Evolutionary conservation across 345 rosid species (phyloP).

Genomic region (Salix caprea): DNA sequence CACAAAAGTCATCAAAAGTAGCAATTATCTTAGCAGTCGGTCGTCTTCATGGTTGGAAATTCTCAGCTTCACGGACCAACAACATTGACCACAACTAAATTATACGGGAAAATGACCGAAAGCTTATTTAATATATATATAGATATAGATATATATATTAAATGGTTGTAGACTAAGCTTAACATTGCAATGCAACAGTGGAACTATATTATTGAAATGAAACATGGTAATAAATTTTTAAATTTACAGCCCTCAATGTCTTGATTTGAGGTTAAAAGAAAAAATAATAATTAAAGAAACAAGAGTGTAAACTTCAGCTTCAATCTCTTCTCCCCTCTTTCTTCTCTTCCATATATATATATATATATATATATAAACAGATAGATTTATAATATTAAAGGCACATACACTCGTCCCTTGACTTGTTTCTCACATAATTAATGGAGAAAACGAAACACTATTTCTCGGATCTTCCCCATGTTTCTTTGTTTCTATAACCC

Average conservation of each 20-base stretch:
- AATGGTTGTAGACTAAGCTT: not conserved
- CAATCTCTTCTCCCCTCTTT: not conserved
- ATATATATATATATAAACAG: not conserved
- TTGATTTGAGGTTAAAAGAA: constrained; percentile 12
- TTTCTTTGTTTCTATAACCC: constrained; percentile 17
- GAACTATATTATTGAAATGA: not conserved
- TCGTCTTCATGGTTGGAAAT: not conserved
- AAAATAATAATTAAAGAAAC: not conserved
- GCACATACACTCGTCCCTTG: not conserved
- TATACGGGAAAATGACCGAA: constrained; percentile 1
- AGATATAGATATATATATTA: too few relatives aligned
- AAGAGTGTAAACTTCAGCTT: not conserved
- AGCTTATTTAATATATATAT: too few relatives aligned
- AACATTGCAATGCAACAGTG: not conserved
- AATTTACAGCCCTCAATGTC: constrained; percentile 18
- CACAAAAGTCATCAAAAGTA: not conserved
- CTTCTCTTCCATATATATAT: not conserved
- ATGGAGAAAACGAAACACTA: too few relatives aligned
- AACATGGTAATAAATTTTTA: not conserved
- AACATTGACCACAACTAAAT: not conserved
- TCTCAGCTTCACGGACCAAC: not conserved
- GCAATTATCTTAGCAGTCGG: not conserved
- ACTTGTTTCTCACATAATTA: not conserved
- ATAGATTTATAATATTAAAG: not conserved
- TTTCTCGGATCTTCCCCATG: constrained; percentile 10